These are phyloP conservation scores for Biscutella laevigata DNA, from an alignment of 441 rosid genomes.

Conservation along the genomic window DNA sequence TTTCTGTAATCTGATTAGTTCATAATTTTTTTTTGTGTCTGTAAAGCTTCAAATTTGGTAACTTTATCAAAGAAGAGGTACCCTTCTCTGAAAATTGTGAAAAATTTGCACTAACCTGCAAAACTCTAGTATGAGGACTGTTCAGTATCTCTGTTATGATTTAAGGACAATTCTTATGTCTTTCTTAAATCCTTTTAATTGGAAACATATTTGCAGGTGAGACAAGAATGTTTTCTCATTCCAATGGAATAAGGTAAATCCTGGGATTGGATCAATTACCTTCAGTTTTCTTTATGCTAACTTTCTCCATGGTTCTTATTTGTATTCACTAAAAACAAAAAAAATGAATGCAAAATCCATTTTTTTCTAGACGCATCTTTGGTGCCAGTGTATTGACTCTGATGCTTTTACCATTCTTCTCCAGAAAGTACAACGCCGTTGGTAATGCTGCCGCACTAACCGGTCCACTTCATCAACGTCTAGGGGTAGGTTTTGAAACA, in stretches of 20 bases:
- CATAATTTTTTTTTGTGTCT: not conserved
- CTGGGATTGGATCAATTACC: not conserved
- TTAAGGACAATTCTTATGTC: not conserved
- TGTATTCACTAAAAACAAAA: not conserved
- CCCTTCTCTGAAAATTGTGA: not conserved
- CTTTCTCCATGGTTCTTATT: not conserved
- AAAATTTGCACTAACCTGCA: too few relatives aligned
- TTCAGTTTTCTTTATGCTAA: not conserved
- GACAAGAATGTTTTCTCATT: not conserved
- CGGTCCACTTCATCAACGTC: conserved; percentile 16
- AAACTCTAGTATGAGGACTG: too few relatives aligned
- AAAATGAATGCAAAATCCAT: not conserved
- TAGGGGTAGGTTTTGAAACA: conserved; percentile 17
- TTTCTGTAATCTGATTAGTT: too few relatives aligned
- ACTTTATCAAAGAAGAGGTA: too few relatives aligned
- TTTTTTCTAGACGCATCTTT: not conserved
- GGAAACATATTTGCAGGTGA: conserved; percentile 18
- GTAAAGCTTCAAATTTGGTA: too few relatives aligned
- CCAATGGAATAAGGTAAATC: conserved; percentile 20
- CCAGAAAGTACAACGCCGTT: conserved; percentile 10
- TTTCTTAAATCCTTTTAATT: not conserved
- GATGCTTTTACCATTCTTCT: conserved; percentile 6
- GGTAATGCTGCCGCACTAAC: conserved; percentile 1
- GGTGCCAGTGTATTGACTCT: not conserved
- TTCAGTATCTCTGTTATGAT: not conserved